A percentile compares a stretch with the other conserved stretches of the same genome.
These are phyloP conservation scores for Tilletia caries DNA, from an alignment of 1,284 basidiomycete genomes.

Conservation along the genomic window DNA sequence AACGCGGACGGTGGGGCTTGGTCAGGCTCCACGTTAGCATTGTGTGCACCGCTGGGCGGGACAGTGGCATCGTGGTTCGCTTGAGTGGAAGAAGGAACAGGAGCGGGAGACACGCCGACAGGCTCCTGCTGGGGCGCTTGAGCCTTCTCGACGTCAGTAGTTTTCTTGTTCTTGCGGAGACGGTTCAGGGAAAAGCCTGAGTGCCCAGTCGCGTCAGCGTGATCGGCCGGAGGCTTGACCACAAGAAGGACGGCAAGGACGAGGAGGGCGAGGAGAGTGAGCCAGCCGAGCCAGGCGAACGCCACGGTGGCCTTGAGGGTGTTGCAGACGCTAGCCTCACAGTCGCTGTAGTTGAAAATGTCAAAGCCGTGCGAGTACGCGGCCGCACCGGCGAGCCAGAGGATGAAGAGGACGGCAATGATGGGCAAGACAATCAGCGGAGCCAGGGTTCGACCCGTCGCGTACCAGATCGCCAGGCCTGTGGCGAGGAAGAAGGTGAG, in stretches of 20 bases:
- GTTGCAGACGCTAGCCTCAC: background rate
- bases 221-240: background rate
- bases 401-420: background rate
- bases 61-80: background rate
- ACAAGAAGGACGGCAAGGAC: background rate
- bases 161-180: constrained; percentile 5
- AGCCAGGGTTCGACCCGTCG: background rate
- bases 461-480: background rate
- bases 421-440: background rate
- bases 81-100: background rate
- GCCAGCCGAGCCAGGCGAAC: constrained; percentile 11
- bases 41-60: too few relatives aligned
- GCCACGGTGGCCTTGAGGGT: constrained; percentile 6
- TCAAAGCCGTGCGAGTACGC: constrained; percentile 3
- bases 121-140: background rate
- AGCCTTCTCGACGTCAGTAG: constrained; percentile 4
- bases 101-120: too few relatives aligned
- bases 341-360: background rate
- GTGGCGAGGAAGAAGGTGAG: constrained; percentile 1
- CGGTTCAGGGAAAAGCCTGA: background rate
- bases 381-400: constrained; percentile 11
- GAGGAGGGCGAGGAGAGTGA: constrained; percentile 8
- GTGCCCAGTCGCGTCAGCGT: background rate
- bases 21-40: too few relatives aligned
- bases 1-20: too few relatives aligned